Percentiles rank a stretch among this genome's conserved stretches.
These are phyloP conservation scores for Apiospora marii DNA, from an alignment of 2,329 filamentous ascomycete species.

Conservation along the genomic window DNA sequence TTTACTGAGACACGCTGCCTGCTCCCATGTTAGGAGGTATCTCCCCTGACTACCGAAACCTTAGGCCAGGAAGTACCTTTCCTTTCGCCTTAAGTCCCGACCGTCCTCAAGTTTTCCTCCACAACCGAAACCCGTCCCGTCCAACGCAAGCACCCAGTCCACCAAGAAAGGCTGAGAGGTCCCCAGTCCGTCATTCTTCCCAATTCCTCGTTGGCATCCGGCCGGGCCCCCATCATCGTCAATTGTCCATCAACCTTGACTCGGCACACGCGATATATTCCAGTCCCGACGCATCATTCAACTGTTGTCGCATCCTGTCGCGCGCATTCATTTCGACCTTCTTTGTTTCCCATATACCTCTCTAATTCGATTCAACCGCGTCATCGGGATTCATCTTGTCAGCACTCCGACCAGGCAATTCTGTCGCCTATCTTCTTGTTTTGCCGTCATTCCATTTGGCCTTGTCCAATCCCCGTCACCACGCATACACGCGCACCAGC, in stretches of 20 bases:
- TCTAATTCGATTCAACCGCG: not conserved
- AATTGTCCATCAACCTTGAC: conserved; percentile 2
- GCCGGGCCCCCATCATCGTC: conserved; percentile 1
- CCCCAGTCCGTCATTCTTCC: conserved; percentile 6
- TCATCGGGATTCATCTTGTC: not conserved
- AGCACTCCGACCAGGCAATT: not conserved
- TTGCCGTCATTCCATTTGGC: conserved; percentile 12
- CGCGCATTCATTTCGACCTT: not conserved
- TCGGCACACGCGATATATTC: conserved; percentile 5
- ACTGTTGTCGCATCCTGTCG: conserved; percentile 8
- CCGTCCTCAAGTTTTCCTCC: not conserved
- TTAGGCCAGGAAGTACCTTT: conserved; percentile 11
- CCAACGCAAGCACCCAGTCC: not conserved
- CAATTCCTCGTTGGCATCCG: conserved; percentile 18
- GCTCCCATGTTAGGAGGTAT: not conserved
- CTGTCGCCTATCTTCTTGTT: not conserved
- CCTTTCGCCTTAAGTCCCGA: not conserved
- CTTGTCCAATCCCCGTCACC: conserved; percentile 24
- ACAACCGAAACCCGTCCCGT: conserved; percentile 6
- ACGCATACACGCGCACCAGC: conserved; percentile 30
- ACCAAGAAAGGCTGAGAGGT: conserved; percentile 10
- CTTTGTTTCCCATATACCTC: not conserved
- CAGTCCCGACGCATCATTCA: not conserved
- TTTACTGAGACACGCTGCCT: conserved; percentile 2
- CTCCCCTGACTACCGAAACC: conserved; percentile 15